Conservation (phyloP, 305 asterid genomes). For the Plantago rigida region DNA sequence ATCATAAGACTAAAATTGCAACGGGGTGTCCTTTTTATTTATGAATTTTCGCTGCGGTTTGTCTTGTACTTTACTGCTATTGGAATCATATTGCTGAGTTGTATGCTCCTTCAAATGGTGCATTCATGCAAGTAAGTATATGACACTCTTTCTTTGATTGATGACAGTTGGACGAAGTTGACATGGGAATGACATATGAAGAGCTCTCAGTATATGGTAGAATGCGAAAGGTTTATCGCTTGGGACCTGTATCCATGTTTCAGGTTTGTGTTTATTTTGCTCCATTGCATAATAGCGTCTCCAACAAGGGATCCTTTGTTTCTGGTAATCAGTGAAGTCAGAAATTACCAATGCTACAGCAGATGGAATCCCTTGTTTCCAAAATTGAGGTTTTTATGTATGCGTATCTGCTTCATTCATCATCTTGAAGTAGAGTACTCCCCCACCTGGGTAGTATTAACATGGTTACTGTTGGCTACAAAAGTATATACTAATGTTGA, state of each 20-base stretch:
- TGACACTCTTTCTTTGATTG: slow-evolving; percentile 26
- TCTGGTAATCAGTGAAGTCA: no score
- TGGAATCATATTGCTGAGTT: neutral
- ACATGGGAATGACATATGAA: slow-evolving; percentile 98
- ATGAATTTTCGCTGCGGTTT: neutral
- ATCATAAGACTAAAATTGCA: no score
- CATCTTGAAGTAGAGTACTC: no score
- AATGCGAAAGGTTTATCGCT: slow-evolving; percentile 87
- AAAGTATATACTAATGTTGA: no score
- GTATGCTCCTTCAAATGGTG: slow-evolving; percentile 9
- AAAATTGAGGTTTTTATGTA: no score
- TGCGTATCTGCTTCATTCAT: no score
- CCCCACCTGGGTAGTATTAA: no score
- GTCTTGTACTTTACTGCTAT: slow-evolving; percentile 9
- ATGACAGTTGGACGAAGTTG: slow-evolving; percentile 87
- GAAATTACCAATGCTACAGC: no score
- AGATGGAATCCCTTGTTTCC: no score
- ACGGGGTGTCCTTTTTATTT: no score
- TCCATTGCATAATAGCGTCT: neutral
- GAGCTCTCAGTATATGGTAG: slow-evolving; percentile 90
- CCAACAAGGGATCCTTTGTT: no score
- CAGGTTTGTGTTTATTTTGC: slow-evolving; percentile 46
- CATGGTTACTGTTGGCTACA: no score
- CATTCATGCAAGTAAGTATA: slow-evolving; percentile 12
- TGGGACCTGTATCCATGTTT: slow-evolving; percentile 97